Percentiles rank a stretch among this genome's conserved stretches.
phyloP scores from a whole-genome alignment of 257 asterid species.

The Thymus mandschuricus region DNA sequence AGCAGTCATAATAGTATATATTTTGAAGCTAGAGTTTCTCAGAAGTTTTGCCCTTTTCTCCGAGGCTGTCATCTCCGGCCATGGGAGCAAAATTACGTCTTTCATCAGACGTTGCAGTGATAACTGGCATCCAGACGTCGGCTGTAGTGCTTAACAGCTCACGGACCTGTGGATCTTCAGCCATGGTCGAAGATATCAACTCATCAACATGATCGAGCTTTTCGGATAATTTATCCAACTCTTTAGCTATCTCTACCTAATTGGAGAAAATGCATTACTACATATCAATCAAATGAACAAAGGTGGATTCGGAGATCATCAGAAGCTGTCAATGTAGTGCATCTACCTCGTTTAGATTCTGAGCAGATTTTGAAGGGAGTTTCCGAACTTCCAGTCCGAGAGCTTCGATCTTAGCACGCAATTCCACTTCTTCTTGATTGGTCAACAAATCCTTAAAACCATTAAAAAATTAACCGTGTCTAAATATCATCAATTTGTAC shows the following conservation, averaged over 20 bases:
- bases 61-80: conserved; percentile 45
- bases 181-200: conserved; percentile 81
- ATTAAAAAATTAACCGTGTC: too few species aligned
- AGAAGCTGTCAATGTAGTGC: conserved; percentile 7
- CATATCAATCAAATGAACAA: background rate
- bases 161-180: conserved; percentile 70
- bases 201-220: conserved; percentile 80
- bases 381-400: conserved; percentile 81
- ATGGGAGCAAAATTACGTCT: conserved; percentile 60
- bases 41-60: conserved; percentile 47
- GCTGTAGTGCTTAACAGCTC: conserved; percentile 79
- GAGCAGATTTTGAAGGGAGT: conserved; percentile 75
- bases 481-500: too few species aligned
- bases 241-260: conserved; percentile 81
- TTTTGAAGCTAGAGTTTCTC: conserved; percentile 31
- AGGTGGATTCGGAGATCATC: background rate
- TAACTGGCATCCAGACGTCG: conserved; percentile 93
- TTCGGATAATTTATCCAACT: conserved; percentile 80
- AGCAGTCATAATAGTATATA: too few species aligned
- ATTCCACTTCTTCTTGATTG: conserved; percentile 94
- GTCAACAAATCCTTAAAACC: conserved; percentile 56
- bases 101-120: conserved; percentile 84
- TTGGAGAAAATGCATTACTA: background rate
- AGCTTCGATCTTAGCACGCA: conserved; percentile 89
- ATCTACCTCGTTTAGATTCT: conserved; percentile 77